Percentiles rank a stretch among this genome's conserved stretches.
phyloP scores from a whole-genome alignment of 2,329 filamentous ascomycete genomes.

The Colletotrichum liaoningense region DNA sequence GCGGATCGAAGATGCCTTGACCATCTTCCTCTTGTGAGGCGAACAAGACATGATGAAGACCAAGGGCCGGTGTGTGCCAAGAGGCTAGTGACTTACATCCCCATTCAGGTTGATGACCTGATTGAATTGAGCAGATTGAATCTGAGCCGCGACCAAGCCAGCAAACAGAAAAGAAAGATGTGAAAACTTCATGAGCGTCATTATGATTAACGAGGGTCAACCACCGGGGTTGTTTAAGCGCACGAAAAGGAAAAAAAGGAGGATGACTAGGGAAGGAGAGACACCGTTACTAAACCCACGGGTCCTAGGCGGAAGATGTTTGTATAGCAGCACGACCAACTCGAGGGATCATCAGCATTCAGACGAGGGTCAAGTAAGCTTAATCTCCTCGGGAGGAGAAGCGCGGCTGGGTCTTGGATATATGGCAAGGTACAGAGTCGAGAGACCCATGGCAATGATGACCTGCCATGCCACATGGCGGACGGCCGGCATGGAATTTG shows the following conservation, averaged over 20 bases:
- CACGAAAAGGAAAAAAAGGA: slow-evolving; percentile 5
- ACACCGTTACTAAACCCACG: slow-evolving; percentile 37
- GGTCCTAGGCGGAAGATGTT: slow-evolving; percentile 32
- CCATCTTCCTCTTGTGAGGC: neutral
- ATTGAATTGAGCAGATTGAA: slow-evolving; percentile 36
- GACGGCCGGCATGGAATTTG: slow-evolving; percentile 13
- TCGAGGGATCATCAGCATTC: slow-evolving; percentile 18
- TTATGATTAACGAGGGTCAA: slow-evolving; percentile 38
- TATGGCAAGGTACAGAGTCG: slow-evolving; percentile 17
- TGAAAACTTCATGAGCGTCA: slow-evolving; percentile 35
- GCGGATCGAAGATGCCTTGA: no score
- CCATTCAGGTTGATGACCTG: slow-evolving; percentile 40
- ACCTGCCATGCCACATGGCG: slow-evolving; percentile 15
- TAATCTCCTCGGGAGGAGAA: slow-evolving; percentile 2
- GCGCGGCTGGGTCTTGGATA: slow-evolving; percentile 26
- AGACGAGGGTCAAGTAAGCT: slow-evolving; percentile 29
- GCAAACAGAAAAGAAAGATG: slow-evolving; percentile 30
- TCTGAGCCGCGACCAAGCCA: slow-evolving; percentile 33
- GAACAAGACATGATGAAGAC: neutral
- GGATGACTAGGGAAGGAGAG: slow-evolving; percentile 33
- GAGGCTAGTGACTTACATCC: slow-evolving; percentile 33
- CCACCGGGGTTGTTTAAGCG: slow-evolving; percentile 30
- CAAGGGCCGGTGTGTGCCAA: neutral
- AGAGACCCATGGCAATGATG: neutral
- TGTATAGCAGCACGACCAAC: slow-evolving; percentile 26